Percentiles rank a stretch among this genome's conserved stretches.
Conservation (phyloP, 1,284 basidiomycete species). For the Meira miltonrushii region DNA sequence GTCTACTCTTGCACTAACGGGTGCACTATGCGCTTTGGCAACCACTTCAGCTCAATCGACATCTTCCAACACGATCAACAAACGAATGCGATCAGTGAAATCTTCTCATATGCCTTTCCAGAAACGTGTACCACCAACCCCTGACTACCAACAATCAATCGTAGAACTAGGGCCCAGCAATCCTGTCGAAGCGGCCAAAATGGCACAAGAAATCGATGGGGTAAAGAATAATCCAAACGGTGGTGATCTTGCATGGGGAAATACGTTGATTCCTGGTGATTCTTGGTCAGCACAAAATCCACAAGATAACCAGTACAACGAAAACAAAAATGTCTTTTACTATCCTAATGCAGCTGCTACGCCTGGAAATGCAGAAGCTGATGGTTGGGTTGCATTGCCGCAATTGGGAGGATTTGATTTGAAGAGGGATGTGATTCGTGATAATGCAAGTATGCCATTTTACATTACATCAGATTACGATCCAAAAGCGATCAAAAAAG, state of each 20-base stretch:
- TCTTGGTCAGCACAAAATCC: slow-evolving; percentile 10
- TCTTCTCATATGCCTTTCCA: background rate
- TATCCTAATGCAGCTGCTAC: slow-evolving; percentile 24
- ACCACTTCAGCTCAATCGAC: background rate
- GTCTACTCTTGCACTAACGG: background rate
- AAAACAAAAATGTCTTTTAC: slow-evolving; percentile 29
- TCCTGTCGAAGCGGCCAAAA: slow-evolving; percentile 37
- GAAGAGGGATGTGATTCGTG: slow-evolving; percentile 27
- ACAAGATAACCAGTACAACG: slow-evolving; percentile 28
- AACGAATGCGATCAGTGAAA: background rate
- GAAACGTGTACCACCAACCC: slow-evolving; percentile 3
- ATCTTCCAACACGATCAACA: background rate
- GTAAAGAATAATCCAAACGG: slow-evolving; percentile 1
- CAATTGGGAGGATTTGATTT: slow-evolving; percentile 30
- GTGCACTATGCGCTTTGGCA: background rate
- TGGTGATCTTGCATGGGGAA: slow-evolving; percentile 12
- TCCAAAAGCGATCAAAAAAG: slow-evolving; percentile 33
- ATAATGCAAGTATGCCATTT: slow-evolving; percentile 31
- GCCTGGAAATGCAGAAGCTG: background rate
- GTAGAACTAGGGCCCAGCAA: slow-evolving; percentile 24
- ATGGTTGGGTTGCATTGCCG: slow-evolving; percentile 55
- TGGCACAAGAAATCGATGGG: slow-evolving; percentile 17
- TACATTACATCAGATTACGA: slow-evolving; percentile 33
- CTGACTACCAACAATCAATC: slow-evolving; percentile 10
- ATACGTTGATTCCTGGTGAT: slow-evolving; percentile 16